Base-by-base conservation (phyloP, 208 protist genomes). In the Crithidia bombi region DNA sequence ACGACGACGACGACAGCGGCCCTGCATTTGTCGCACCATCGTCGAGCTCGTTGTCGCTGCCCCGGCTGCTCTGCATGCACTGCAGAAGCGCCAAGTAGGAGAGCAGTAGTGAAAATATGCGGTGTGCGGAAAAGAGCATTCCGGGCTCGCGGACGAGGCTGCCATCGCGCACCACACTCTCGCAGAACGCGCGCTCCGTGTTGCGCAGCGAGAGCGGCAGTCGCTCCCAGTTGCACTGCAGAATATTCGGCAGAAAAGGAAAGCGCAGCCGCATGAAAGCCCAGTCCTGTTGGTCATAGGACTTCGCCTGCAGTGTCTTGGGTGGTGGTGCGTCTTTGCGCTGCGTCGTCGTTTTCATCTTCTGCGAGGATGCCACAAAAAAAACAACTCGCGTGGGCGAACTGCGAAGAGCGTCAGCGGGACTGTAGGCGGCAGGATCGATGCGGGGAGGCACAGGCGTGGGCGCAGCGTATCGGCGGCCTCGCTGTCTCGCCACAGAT, bases 191-290 rank as follows among this genome's bases (percentile, higher is more conserved):
- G 9, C 82, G 69, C 58, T 87, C 82, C 19, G 63, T 71, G 72
- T 84, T 90, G 28, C 78, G 84, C 44, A 88, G 57, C 35, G 70
- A 54, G 30, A 65, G 36, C 19, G 84, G 79, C 39, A 90, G 69
- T 11, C 72, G 80, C 62, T 88, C 84, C 58, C 82, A 77, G 73
- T 88, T 77, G 38, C 43, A 70, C 15, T 28, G 54, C 44, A 78
- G 74, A 0, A 90, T 38, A 75, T 84, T 82, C 1, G 79, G 75
- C 50, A 92, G 52, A 46, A 58, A 68, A 5, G 59, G 81, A 23
- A 79, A 72, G 30, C 44, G 36, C 25, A 92, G 58, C 3, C 84
- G 76, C 56, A 85, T 75, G 50, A 85, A 79, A 14, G 75, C 65
- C 57, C 75, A 78, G 65, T 85, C 83, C 21, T 84, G 69, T 15